Base-by-base conservation (phyloP, 2,329 filamentous ascomycete species). In the Parasarocladium wereldwijsianum region DNA sequence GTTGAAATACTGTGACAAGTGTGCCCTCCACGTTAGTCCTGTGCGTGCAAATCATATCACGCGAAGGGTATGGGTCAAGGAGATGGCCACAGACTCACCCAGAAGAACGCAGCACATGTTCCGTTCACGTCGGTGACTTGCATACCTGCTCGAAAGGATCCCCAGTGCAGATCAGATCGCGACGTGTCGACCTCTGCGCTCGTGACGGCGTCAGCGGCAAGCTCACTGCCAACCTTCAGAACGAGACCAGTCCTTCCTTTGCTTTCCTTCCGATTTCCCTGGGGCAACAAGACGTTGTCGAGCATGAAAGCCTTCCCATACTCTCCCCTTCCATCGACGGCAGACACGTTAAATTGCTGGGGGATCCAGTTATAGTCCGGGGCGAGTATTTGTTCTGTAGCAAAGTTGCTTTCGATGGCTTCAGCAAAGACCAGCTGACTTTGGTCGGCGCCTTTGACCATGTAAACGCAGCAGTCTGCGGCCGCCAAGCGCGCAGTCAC, bases 91-190 rank as follows among this genome's bases (percentile, higher is more conserved):
- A n/a, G 10, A 43, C 57, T 42, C 45, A 81, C 75, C 72, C 78
- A 87, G 52, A 85, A 86, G 54, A 86, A 85, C 6, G 79, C 79
- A 17, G 69, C 73, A 47, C 80, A 86, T 2, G 81, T 86, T 16
- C 79, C 79, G 2, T 59, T 52, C 6, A 66, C 54, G 22, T 52
- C 52, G 0, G 73, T 70, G 33, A 77, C 49, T 50, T 71, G 77
- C 58, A 84, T 75, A 20, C 66, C 66, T 3, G 72, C 68, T 12
- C 79, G 59, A 41, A 76, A 86, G 15, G 67, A 76, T 3, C 81
- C 81, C 44, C 71, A 79, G n/a, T 69, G 54, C 41, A 82, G 57
- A 43, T 86, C 75, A 8, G 58, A 47, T 13, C 74, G 59, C 6
- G 55, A 47, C 3, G 70, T 69, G 29, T 74, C 70, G 19, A 85